Percentiles rank a stretch among this genome's conserved stretches.
Conservation (phyloP, 805 yeast genomes). For the Candida jianshihensis region DNA sequence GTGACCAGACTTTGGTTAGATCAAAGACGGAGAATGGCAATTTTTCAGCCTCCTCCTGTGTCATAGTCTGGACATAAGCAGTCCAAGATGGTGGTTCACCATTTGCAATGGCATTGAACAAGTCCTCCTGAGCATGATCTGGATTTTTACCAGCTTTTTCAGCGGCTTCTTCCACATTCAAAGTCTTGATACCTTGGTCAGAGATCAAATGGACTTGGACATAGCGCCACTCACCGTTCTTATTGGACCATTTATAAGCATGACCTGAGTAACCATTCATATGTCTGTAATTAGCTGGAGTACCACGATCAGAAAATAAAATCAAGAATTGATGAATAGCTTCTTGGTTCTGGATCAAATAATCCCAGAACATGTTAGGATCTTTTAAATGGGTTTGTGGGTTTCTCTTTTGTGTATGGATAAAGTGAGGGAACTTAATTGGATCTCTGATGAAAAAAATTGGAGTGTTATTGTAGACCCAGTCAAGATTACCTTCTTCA, state of each 20-base stretch:
- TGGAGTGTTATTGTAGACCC: constrained; percentile 84
- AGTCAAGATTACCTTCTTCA: constrained; percentile 78
- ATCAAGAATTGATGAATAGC: constrained; percentile 67
- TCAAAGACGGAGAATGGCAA: constrained; percentile 81
- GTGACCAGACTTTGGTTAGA: constrained; percentile 91
- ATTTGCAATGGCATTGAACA: constrained; percentile 68
- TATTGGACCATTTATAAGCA: constrained; percentile 73
- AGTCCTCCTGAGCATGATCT: constrained; percentile 73
- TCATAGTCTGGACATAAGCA: constrained; percentile 79
- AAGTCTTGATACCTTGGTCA: constrained; percentile 53
- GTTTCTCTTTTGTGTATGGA: constrained; percentile 84
- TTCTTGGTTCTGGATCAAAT: constrained; percentile 62
- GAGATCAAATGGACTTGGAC: constrained; percentile 70
- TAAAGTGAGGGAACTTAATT: constrained; percentile 78
- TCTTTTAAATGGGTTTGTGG: constrained; percentile 76
- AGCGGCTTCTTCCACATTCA: constrained; percentile 54
- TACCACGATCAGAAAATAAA: constrained; percentile 76
- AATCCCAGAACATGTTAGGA: constrained; percentile 78
- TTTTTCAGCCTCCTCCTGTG: constrained; percentile 68
- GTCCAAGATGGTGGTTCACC: constrained; percentile 85
- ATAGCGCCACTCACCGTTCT: constrained; percentile 68
- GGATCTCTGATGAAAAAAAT: constrained; percentile 82
- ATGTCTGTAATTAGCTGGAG: constrained; percentile 66
- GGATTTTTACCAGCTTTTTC: constrained; percentile 70
- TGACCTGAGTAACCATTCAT: constrained; percentile 87